Evolutionary conservation across 2,329 filamentous ascomycete species (phyloP).

Genomic region (Colletotrichum musae): DNA sequence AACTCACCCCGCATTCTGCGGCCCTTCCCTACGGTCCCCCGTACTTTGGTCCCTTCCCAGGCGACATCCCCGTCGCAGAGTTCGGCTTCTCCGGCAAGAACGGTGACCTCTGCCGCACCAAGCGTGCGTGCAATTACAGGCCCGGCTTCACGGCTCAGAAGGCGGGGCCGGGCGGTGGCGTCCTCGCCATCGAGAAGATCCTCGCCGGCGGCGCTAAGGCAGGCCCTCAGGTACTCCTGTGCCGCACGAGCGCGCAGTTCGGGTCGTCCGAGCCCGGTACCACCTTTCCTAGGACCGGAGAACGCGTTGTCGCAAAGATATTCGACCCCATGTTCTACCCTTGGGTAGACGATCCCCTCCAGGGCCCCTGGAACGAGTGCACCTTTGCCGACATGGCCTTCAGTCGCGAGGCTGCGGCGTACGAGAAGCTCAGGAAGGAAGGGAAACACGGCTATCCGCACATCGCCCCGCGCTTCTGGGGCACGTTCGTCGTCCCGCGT

Average conservation of each 20-base stretch:
- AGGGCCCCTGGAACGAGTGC: background rate
- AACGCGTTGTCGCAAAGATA: background rate
- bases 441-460: background rate
- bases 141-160: too few relatives aligned
- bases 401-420: background rate
- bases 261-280: background rate
- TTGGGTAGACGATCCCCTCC: background rate
- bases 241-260: background rate
- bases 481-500: background rate
- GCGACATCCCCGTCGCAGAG: too few relatives aligned
- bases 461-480: background rate
- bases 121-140: too few relatives aligned
- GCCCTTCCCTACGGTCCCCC: too few relatives aligned
- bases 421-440: background rate
- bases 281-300: background rate
- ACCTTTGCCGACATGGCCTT: background rate
- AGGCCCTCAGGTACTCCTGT: background rate
- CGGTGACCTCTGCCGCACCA: too few relatives aligned
- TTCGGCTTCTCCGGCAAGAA: too few relatives aligned
- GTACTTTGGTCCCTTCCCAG: too few relatives aligned
- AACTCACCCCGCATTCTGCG: too few relatives aligned
- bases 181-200: background rate
- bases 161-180: too few relatives aligned
- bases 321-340: conserved; percentile 4
- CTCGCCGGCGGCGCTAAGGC: background rate